Evolutionary conservation across 495 filamentous ascomycete species (phyloP).

Genomic region (Penicillium paxilli): DNA sequence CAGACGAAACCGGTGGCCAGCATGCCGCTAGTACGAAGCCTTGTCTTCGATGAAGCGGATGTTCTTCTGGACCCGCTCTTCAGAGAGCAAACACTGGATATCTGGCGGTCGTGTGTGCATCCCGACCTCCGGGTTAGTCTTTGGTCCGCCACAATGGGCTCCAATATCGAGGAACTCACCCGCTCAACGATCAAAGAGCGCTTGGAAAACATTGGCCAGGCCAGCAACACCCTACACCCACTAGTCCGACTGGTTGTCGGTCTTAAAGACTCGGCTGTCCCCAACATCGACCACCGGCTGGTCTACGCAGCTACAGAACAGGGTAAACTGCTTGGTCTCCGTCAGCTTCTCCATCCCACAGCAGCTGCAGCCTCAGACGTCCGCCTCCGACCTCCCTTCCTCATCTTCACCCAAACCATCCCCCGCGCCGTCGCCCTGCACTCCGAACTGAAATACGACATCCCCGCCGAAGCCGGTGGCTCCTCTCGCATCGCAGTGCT

Average conservation of each 20-base stretch:
- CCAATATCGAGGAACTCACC: slow-evolving; percentile 80
- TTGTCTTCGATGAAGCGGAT: slow-evolving; percentile 93
- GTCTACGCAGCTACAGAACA: slow-evolving; percentile 89
- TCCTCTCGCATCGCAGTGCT: slow-evolving; percentile 85
- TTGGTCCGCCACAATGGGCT: slow-evolving; percentile 97
- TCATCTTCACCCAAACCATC: slow-evolving; percentile 95
- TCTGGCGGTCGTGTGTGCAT: slow-evolving; percentile 77
- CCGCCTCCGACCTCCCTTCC: slow-evolving; percentile 79
- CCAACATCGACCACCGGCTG: slow-evolving; percentile 85
- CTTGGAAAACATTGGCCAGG: slow-evolving; percentile 21
- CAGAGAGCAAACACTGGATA: slow-evolving; percentile 80
- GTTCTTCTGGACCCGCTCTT: slow-evolving; percentile 91
- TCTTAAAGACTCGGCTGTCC: slow-evolving; percentile 90
- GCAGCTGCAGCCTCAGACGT: slow-evolving; percentile 55
- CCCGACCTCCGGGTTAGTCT: slow-evolving; percentile 68
- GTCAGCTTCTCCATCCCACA: slow-evolving; percentile 85
- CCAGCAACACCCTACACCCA: slow-evolving; percentile 34
- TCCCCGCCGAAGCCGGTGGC: slow-evolving; percentile 83
- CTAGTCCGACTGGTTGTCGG: slow-evolving; percentile 87
- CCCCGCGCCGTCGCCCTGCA: slow-evolving; percentile 83
- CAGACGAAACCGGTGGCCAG: slow-evolving; percentile 40
- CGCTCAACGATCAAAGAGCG: slow-evolving; percentile 59
- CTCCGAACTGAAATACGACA: slow-evolving; percentile 91
- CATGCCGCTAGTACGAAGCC: slow-evolving; percentile 63
- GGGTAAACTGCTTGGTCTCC: slow-evolving; percentile 88